Evolutionary conservation across 1,284 basidiomycete species (phyloP).

Genomic region (Tetrapyrgos nigripes): DNA sequence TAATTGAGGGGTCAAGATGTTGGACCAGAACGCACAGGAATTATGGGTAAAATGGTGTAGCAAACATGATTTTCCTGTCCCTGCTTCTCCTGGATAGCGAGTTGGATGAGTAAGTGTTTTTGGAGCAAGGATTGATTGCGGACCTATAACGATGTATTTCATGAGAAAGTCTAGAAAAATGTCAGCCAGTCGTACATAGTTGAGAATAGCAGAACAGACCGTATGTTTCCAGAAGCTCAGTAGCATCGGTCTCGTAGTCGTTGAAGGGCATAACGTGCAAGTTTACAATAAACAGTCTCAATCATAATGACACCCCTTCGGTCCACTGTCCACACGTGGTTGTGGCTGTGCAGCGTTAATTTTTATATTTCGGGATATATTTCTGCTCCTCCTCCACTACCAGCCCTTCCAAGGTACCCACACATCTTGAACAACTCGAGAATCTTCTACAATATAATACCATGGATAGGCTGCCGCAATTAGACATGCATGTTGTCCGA

Average conservation of each 20-base stretch:
- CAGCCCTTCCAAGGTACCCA: conserved; percentile 95
- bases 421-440: conserved; percentile 57
- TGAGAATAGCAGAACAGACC: conserved; percentile 53
- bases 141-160: conserved; percentile 97
- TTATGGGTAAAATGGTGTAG: conserved; percentile 97
- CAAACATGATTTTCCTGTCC: conserved; percentile 95
- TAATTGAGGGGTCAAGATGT: conserved; percentile 9
- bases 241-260: conserved; percentile 79
- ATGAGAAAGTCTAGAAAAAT: conserved; percentile 85
- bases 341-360: background rate
- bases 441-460: conserved; percentile 82
- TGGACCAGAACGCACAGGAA: conserved; percentile 69
- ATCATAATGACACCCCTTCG: background rate
- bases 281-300: conserved; percentile 5
- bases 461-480: conserved; percentile 80
- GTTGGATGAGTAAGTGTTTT: conserved; percentile 5
- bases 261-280: conserved; percentile 67
- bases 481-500: conserved; percentile 83
- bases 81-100: conserved; percentile 81
- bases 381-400: conserved; percentile 44
- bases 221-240: conserved; percentile 92
- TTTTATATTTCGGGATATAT: background rate
- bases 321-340: background rate
- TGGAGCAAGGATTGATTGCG: conserved; percentile 20
- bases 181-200: conserved; percentile 14